Evolutionary conservation across 352 stramenopile genomes (phyloP), one percentile per base, ranked within the genome.

Genomic region (Pythium scleroteichum): DNA sequence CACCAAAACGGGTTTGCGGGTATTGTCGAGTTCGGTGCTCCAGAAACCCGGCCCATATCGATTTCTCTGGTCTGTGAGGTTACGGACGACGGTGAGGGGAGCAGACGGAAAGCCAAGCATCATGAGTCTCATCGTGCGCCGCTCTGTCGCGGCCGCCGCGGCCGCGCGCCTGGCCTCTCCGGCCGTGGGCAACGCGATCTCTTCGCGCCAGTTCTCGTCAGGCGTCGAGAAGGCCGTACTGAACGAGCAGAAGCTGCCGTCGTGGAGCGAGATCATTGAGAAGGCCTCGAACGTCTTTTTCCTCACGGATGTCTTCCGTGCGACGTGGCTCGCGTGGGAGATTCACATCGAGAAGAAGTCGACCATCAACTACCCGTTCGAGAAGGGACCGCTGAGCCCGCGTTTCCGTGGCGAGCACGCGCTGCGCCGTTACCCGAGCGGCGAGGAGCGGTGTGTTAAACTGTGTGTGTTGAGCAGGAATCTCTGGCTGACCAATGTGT

Each of bases 341-440:
- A 74, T 93, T 49, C 84, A 93, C 69, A 59, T 92, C 44, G 83
- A 95, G 64, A 82, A 79, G 60, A 99, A 99, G 77, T 85, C 98
- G 19, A 99, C 96, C 29, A 98, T 99, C 79, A 99, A 99, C 85
- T 99, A 99, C 78, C 97, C 97, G 48, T 99, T 98, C 71, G 98
- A 99, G 72, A 98, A 99, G 75, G 92, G 91, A 62, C 85, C 93
- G 59, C 64, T 99, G 35, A 98, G 85, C 71, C 96, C 98, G 52
- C 94, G 97, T 55, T 99, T 99, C 80, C 95, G 98, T 72, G 98
- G 97, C 38, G 98, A 99, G 73, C 98, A 99, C 73, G 96, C 96
- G 19, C 73, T 99, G 54, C 87, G 97, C 64, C 89, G 98, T 56
- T 99, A 99, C 81, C 97, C 98, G n/a, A 98, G 86, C 42, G 98